phyloP scores from a whole-genome alignment of 805 yeast genomes.

The Candida tammaniensis region DNA sequence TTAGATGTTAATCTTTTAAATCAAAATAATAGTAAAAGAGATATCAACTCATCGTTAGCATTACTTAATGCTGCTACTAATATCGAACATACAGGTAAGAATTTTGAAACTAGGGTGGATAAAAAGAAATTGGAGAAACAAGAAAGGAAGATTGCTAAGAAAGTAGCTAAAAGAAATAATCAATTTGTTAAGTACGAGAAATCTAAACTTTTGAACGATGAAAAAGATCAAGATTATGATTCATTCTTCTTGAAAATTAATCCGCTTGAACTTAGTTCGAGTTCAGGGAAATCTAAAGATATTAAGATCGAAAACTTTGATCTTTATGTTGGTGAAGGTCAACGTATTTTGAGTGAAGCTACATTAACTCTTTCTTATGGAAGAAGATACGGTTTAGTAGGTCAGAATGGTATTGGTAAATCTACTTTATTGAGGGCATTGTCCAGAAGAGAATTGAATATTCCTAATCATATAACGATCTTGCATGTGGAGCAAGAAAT shows the following conservation, averaged over 20 bases:
- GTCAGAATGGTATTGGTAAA: constrained; percentile 99
- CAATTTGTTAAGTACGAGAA: constrained; percentile 88
- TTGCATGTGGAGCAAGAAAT: constrained; percentile 98
- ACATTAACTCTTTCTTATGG: constrained; percentile 86
- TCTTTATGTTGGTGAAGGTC: constrained; percentile 92
- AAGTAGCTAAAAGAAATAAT: constrained; percentile 87
- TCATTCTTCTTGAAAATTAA: constrained; percentile 92
- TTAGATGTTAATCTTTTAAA: constrained; percentile 69
- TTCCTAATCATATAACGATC: constrained; percentile 94
- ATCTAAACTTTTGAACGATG: constrained; percentile 75
- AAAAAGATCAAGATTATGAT: constrained; percentile 76
- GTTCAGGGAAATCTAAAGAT: constrained; percentile 96
- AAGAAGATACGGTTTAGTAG: constrained; percentile 94
- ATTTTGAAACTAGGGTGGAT: constrained; percentile 91
- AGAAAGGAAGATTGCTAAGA: constrained; percentile 94
- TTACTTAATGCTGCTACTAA: constrained; percentile 76
- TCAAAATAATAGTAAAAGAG: constrained; percentile 60
- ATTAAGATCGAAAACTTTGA: constrained; percentile 91
- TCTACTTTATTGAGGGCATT: constrained; percentile 89
- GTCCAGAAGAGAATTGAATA: constrained; percentile 87
- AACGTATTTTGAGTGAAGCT: constrained; percentile 86
- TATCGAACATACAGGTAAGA: constrained; percentile 87
- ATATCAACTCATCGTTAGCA: constrained; percentile 71
- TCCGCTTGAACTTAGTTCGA: constrained; percentile 80
- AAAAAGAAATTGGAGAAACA: constrained; percentile 96